These are phyloP conservation scores for Sporobolomyces pararoseus DNA, from an alignment of 768 basidiomycete species.

Conservation along the genomic window DNA sequence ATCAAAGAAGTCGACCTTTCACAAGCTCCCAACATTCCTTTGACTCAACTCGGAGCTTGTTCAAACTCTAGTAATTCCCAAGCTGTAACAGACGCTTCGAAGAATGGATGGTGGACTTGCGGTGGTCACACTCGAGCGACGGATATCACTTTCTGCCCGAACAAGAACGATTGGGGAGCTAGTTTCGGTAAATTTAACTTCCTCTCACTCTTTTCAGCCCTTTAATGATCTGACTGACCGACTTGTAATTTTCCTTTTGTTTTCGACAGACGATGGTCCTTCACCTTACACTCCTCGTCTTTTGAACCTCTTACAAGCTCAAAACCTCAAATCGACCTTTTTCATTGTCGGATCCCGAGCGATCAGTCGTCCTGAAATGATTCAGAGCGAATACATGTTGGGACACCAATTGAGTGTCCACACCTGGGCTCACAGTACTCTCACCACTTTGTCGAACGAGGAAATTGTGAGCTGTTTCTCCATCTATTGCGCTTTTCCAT, in stretches of 20 bases:
- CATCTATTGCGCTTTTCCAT: background rate
- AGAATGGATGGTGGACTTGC: conserved; percentile 83
- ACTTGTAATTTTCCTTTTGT: too few species aligned
- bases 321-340: conserved; percentile 73
- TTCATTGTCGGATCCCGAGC: conserved; percentile 83
- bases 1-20: conserved; percentile 65
- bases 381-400: conserved; percentile 70
- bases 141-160: conserved; percentile 73
- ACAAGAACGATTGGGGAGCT: conserved; percentile 59
- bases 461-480: conserved; percentile 56
- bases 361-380: conserved; percentile 64
- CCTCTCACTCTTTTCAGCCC: too few species aligned
- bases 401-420: conserved; percentile 73
- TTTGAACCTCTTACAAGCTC: conserved; percentile 63
- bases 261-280: conserved; percentile 84
- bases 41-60: conserved; percentile 69
- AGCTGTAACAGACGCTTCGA: conserved; percentile 55
- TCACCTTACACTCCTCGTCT: conserved; percentile 70
- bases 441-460: conserved; percentile 73
- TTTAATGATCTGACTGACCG: too few species aligned
- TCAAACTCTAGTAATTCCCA: conserved; percentile 54
- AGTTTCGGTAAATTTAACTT: conserved; percentile 50
- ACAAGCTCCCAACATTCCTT: conserved; percentile 63
- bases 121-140: conserved; percentile 67
- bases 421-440: conserved; percentile 71